Base-by-base conservation (phyloP, 1,284 basidiomycete species). In the Coniferiporia weirii region DNA sequence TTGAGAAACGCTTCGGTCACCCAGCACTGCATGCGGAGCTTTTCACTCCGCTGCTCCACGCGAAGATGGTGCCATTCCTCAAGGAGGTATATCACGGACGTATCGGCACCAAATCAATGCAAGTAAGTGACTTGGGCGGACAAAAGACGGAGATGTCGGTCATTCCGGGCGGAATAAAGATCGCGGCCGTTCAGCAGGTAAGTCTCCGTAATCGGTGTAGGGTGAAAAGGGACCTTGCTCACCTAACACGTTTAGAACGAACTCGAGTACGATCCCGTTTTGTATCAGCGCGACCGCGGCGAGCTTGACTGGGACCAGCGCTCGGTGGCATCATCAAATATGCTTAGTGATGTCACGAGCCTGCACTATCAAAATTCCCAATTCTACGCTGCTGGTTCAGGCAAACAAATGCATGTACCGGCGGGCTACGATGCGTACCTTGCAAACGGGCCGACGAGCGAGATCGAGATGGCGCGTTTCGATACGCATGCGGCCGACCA, bases 1-100 rank as follows among this genome's bases (percentile, higher is more conserved):
- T 95, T 12, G 84, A 84, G 73, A 90, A 84, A 69, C 85, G 92
- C 19, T 95, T 94, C 71, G 92, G 91, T 2, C 93, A 95, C 69
- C 91, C 92, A 0, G 85, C 91, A 5, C 75, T 95, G 46, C 82
- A 91, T 65, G 72, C 81, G 15, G 89, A 92, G 48, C 75, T 95
- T 34, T 93, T 91, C 73, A 93, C 91, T 12, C 92, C 91, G 0
- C 91, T 93, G 90, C 73, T 94, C 44, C 92, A 94, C 68, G 87
- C 89, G 63, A 87, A 85, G 70, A 88, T 91, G 83, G 87, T 91
- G 79, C 83, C 81, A 6, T 73, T 93, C 22, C 76, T 94, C 17
- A 71, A 76, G 43, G 81, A 92, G 63, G 86, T 92, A 34, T 93
- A 91, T 70, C 74, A 77, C 49, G 91, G 91, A 64, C 85, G 84